These are phyloP conservation scores for Aspergillus brasiliensis DNA, from an alignment of 2,329 filamentous ascomycete genomes.

Conservation along the genomic window DNA sequence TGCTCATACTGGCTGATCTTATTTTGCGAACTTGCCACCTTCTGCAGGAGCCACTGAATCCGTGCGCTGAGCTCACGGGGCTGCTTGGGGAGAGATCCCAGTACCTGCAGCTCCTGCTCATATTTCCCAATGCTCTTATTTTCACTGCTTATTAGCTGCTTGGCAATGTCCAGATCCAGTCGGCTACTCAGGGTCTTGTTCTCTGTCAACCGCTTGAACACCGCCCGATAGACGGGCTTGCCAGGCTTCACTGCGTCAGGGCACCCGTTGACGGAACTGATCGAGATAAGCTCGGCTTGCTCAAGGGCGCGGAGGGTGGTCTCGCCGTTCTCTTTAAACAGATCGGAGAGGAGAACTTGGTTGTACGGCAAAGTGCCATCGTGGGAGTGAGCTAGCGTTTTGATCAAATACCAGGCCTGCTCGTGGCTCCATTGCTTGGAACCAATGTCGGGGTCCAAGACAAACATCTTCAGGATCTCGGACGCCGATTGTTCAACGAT, in stretches of 20 bases:
- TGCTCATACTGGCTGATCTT: conserved; percentile 74
- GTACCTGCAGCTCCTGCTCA: conserved; percentile 72
- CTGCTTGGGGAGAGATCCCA: conserved; percentile 71
- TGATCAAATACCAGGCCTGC: conserved; percentile 90
- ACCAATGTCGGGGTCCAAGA: conserved; percentile 63
- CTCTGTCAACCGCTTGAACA: conserved; percentile 70
- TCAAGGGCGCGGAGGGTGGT: conserved; percentile 76
- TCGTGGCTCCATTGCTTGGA: conserved; percentile 73
- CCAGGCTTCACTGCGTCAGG: conserved; percentile 77
- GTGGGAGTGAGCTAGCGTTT: conserved; percentile 69
- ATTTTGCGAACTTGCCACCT: conserved; percentile 71
- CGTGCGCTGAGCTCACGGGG: conserved; percentile 68
- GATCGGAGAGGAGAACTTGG: conserved; percentile 74
- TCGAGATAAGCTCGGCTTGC: conserved; percentile 80
- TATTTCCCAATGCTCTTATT: conserved; percentile 73
- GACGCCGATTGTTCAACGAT: conserved; percentile 87
- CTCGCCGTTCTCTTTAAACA: conserved; percentile 75
- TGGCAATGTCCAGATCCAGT: conserved; percentile 71
- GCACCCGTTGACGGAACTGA: conserved; percentile 72
- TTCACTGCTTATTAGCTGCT: conserved; percentile 71
- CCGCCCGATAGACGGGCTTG: conserved; percentile 82
- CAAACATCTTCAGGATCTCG: conserved; percentile 91
- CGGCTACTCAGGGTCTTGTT: conserved; percentile 74
- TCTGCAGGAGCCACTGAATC: conserved; percentile 71
- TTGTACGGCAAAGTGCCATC: conserved; percentile 71